A percentile compares a stretch with the other conserved stretches of the same genome.
phyloP scores from a whole-genome alignment of 2,329 filamentous ascomycete genomes.

The Septoria petroselini region DNA sequence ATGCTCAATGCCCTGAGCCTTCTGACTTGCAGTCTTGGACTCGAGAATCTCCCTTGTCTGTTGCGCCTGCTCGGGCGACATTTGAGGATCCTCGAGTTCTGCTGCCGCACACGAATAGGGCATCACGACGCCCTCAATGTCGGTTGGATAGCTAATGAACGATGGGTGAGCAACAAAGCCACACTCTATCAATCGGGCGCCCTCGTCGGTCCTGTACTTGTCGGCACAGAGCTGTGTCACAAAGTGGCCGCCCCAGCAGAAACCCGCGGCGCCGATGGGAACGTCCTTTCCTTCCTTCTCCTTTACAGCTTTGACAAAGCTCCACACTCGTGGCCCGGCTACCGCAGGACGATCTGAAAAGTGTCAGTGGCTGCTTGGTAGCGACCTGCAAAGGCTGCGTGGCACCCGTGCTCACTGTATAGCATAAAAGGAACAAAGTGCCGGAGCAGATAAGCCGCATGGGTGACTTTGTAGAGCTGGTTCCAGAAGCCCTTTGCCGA shows the following conservation, averaged over 20 bases:
- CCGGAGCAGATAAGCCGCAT: constrained; percentile 28
- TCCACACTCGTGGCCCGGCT: constrained; percentile 31
- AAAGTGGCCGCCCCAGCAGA: constrained; percentile 39
- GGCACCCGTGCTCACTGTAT: not conserved
- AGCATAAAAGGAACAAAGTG: constrained; percentile 33
- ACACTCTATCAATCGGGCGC: constrained; percentile 35
- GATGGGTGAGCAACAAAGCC: constrained; percentile 41
- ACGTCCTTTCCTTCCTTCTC: constrained; percentile 32
- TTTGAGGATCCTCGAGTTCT: constrained; percentile 33
- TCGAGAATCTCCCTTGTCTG: constrained; percentile 36
- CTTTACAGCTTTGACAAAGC: constrained; percentile 34
- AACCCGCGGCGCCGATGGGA: constrained; percentile 15
- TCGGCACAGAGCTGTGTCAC: constrained; percentile 37
- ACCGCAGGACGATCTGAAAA: constrained; percentile 24
- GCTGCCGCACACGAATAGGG: constrained; percentile 39
- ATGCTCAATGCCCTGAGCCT: constrained; percentile 37
- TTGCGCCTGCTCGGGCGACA: constrained; percentile 35
- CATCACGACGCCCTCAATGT: constrained; percentile 37
- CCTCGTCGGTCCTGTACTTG: constrained; percentile 32
- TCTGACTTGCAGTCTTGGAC: constrained; percentile 36
- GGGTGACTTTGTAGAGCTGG: constrained; percentile 34
- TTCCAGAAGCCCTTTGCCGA: constrained; percentile 34
- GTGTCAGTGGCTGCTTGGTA: not conserved
- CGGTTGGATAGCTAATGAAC: constrained; percentile 34
- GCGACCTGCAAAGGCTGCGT: not conserved